These are phyloP conservation scores for Trichoderma polysporum DNA, from an alignment of 2,329 filamentous ascomycete genomes.

Conservation along the genomic window DNA sequence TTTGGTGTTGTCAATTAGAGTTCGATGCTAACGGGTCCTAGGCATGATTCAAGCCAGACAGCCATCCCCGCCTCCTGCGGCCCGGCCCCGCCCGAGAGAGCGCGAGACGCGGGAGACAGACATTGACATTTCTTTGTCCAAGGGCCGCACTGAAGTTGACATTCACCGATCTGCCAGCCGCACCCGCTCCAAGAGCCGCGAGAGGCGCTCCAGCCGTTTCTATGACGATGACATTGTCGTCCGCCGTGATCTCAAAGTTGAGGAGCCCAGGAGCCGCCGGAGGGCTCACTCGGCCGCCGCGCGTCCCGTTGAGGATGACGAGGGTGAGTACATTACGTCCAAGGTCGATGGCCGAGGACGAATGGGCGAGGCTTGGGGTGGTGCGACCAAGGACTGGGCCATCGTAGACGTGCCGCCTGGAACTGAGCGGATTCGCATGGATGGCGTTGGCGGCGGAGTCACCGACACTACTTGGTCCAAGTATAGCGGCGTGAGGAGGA, in stretches of 20 bases:
- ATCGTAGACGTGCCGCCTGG: constrained; percentile 84
- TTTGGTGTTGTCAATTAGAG: neutral
- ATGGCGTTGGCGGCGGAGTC: constrained; percentile 70
- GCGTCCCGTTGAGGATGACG: constrained; percentile 49
- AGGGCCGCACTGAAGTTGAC: constrained; percentile 57
- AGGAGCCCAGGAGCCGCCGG: constrained; percentile 44
- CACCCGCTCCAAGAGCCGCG: constrained; percentile 39
- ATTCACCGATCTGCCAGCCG: constrained; percentile 45
- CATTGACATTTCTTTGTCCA: constrained; percentile 59
- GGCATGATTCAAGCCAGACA: constrained; percentile 46
- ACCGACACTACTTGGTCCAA: constrained; percentile 77
- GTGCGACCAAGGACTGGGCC: constrained; percentile 73
- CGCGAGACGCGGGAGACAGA: constrained; percentile 43
- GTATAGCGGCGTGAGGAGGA: constrained; percentile 74
- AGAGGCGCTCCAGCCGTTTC: constrained; percentile 40
- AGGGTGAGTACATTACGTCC: constrained; percentile 60
- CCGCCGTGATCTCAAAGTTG: constrained; percentile 53
- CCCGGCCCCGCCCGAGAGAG: constrained; percentile 44
- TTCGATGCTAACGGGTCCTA: constrained; percentile 29
- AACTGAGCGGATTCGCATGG: constrained; percentile 78
- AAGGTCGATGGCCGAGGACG: constrained; percentile 61
- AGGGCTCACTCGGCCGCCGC: constrained; percentile 54
- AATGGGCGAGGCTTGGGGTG: constrained; percentile 71
- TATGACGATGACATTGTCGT: constrained; percentile 68
- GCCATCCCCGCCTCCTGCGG: constrained; percentile 49